Percentiles rank a stretch among this genome's conserved stretches.
Evolutionary conservation across 768 basidiomycete genomes (phyloP).

Genomic region (Rubroboletus satanas): DNA sequence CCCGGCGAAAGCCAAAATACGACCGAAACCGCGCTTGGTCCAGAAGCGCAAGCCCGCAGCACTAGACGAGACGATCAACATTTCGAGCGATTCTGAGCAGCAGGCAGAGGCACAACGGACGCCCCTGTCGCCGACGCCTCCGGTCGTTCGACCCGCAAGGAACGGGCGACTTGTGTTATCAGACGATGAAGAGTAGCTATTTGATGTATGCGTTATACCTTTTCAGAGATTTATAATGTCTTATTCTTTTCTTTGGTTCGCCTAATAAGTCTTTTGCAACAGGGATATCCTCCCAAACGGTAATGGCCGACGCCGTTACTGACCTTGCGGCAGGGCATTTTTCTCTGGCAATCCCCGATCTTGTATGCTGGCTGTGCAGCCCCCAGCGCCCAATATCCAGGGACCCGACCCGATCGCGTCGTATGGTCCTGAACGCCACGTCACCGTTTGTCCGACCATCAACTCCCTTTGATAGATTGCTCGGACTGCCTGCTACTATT

Average conservation of each 20-base stretch:
- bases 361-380: constrained; percentile 5
- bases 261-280: constrained; percentile 8
- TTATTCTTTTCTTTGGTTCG: background rate
- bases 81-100: constrained; percentile 24
- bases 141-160: constrained; percentile 15
- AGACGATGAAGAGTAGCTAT: constrained; percentile 35
- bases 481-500: background rate
- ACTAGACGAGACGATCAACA: constrained; percentile 12
- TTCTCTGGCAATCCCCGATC: background rate
- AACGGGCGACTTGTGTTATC: constrained; percentile 35
- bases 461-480: background rate
- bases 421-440: constrained; percentile 10
- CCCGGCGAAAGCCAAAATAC: constrained; percentile 16
- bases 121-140: background rate
- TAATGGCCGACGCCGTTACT: background rate
- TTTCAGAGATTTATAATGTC: constrained; percentile 2
- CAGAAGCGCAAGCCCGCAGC: constrained; percentile 29
- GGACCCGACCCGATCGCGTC: constrained; percentile 17
- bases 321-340: background rate
- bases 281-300: background rate
- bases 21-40: constrained; percentile 40
- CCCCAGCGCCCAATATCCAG: background rate
- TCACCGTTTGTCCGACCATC: constrained; percentile 6
- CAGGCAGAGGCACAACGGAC: background rate
- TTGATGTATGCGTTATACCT: constrained; percentile 9